Evolutionary conservation across 2,329 filamentous ascomycete species (phyloP), one percentile per base, ranked within the genome.

Genomic region (Botrytis sinoallii): DNA sequence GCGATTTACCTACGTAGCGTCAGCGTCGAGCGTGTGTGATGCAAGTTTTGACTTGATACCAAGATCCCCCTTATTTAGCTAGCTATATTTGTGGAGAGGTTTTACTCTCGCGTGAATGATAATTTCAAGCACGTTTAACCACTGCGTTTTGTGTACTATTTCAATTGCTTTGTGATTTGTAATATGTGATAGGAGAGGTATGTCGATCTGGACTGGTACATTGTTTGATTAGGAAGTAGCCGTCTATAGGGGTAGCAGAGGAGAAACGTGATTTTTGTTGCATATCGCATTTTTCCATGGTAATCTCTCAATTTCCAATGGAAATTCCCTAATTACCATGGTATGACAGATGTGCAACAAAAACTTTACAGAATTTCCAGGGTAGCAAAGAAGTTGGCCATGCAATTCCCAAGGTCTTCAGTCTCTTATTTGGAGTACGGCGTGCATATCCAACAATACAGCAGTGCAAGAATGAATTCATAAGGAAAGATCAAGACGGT

Each of bases 41-140:
- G n/a, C n/a, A 57, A 57, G 48, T 25, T 42, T 42, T 42, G 55
- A 18, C 66, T 68, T 38, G 35, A 68, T 68, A 42, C 48, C 48
- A 68, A 57, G 66, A 55, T 68, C 48, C 16, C 65, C 64, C 25
- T 18, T 52, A 42, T 67, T 42, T 68, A 68, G 66, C 66, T 68
- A 68, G 35, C 35, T 32, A 57, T 25, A 8, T 42, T 25, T 68
- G 38, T 68, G 65, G 65, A 57, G 48, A 57, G n/a, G 16, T 16
- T 38, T 29, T 22, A 55, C 48, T 68, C 48, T 68, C 38, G 35
- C 38, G 38, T 57, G 48, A 57, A 42, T 57, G 66, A 57, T 29
- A 22, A 42, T 57, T 57, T 44, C 48, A 68, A 44, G 29, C 48
- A 68, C 35, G 35, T 68, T 57, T 1, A 68, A 68, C 35, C 35